Percentiles rank a stretch among this genome's conserved stretches.
Conservation (phyloP, 768 basidiomycete genomes). For the Mycena olivaceomarginata region DNA sequence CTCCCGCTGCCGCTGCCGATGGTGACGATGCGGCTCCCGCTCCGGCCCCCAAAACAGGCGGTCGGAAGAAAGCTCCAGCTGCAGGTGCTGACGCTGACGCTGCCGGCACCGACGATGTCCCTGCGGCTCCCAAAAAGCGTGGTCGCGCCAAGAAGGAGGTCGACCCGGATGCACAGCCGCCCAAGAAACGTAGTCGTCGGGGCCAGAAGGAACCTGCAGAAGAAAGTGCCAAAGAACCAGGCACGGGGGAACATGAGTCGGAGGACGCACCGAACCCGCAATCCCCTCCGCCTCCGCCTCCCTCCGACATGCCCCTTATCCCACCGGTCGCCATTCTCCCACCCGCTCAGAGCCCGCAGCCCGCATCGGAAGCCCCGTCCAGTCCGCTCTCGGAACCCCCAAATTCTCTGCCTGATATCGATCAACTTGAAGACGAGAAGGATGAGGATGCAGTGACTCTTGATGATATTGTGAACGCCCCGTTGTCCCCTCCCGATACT, state of each 20-base stretch:
- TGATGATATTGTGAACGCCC: background rate
- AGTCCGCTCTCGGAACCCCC: slow-evolving; percentile 16
- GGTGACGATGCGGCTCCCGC: background rate
- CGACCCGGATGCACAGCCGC: slow-evolving; percentile 40
- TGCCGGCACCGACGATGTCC: background rate
- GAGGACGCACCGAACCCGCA: slow-evolving; percentile 34
- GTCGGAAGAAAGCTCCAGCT: slow-evolving; percentile 46
- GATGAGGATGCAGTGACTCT: background rate
- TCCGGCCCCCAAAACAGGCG: slow-evolving; percentile 58
- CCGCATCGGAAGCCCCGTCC: background rate
- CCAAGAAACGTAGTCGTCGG: slow-evolving; percentile 60
- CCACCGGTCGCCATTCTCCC: slow-evolving; percentile 30
- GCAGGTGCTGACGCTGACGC: slow-evolving; percentile 5
- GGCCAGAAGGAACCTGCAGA: slow-evolving; percentile 9
- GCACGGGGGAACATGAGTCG: slow-evolving; percentile 30
- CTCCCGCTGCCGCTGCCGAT: slow-evolving; percentile 9
- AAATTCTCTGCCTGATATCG: background rate
- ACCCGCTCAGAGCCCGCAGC: background rate
- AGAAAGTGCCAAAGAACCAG: background rate
- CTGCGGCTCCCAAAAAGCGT: slow-evolving; percentile 56
- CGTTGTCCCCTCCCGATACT: slow-evolving; percentile 17
- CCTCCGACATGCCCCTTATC: slow-evolving; percentile 12
- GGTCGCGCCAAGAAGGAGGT: slow-evolving; percentile 55
- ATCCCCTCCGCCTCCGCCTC: background rate
- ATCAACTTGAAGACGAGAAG: slow-evolving; percentile 20